A percentile compares a stretch with the other conserved stretches of the same genome.
phyloP scores from a whole-genome alignment of 768 basidiomycete species.

The Lactifluus pinguis region DNA sequence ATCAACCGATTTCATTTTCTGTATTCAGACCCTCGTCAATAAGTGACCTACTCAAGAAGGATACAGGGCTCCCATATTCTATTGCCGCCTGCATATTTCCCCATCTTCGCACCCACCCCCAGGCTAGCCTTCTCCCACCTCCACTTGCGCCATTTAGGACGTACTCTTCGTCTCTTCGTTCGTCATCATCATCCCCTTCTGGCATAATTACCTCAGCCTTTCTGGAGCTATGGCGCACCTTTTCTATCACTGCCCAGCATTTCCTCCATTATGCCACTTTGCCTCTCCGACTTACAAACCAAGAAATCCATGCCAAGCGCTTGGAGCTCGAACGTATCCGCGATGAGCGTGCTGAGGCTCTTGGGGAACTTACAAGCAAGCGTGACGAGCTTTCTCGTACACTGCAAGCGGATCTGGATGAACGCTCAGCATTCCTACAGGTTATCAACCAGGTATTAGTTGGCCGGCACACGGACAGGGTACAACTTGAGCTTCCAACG shows the following conservation, averaged over 20 bases:
- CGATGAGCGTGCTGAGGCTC: constrained; percentile 55
- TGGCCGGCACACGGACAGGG: constrained; percentile 6
- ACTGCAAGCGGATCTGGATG: constrained; percentile 20
- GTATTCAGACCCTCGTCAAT: constrained; percentile 10
- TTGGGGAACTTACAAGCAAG: constrained; percentile 54
- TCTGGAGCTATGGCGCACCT: constrained; percentile 3
- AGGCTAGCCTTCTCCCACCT: constrained; percentile 13
- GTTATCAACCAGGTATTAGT: constrained; percentile 6
- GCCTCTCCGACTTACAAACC: constrained; percentile 53
- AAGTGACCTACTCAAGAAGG: not conserved
- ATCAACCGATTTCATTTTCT: constrained; percentile 7
- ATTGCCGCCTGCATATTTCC: constrained; percentile 11
- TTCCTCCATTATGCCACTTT: constrained; percentile 29
- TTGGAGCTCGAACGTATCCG: constrained; percentile 52
- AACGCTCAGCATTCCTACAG: constrained; percentile 11
- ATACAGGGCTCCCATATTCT: constrained; percentile 3
- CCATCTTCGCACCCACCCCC: constrained; percentile 19
- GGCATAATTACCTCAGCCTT: constrained; percentile 14
- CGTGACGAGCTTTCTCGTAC: constrained; percentile 37
- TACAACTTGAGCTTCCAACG: not conserved
- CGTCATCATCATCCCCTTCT: constrained; percentile 15
- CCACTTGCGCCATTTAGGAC: constrained; percentile 8
- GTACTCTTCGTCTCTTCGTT: constrained; percentile 10
- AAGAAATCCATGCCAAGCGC: constrained; percentile 59
- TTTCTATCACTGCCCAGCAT: constrained; percentile 14